Evolutionary conservation across 1,284 basidiomycete genomes (phyloP).

Genomic region (Schizophyllum commune): DNA sequence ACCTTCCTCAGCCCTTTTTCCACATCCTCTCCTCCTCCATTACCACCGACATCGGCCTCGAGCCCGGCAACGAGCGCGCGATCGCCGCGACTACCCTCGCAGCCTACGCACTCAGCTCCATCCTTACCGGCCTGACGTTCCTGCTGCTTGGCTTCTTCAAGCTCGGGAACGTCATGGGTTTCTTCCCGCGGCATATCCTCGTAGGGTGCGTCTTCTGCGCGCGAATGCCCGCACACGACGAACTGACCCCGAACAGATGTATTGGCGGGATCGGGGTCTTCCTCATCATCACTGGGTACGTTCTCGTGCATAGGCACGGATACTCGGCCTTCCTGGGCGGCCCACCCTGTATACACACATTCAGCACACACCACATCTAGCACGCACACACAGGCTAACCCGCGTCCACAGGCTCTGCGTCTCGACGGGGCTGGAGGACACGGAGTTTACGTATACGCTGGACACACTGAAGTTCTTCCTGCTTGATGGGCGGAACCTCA

Average conservation of each 20-base stretch:
- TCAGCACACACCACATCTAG: too few relatives aligned
- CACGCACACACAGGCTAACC: background rate
- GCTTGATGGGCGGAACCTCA: conserved; percentile 50
- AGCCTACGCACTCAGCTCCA: conserved; percentile 82
- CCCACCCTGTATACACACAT: too few relatives aligned
- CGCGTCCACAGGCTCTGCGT: background rate
- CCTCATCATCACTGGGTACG: conserved; percentile 80
- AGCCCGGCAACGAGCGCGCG: conserved; percentile 44
- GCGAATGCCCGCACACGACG: background rate
- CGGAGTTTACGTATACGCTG: conserved; percentile 61
- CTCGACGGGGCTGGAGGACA: conserved; percentile 42
- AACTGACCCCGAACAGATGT: conserved; percentile 41
- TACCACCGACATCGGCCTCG: conserved; percentile 64
- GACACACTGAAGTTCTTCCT: conserved; percentile 60
- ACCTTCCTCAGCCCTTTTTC: conserved; percentile 72
- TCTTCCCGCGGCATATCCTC: conserved; percentile 94
- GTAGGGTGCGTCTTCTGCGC: conserved; percentile 56
- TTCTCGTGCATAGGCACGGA: conserved; percentile 5
- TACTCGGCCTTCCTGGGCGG: too few relatives aligned
- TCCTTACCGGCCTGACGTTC: conserved; percentile 88
- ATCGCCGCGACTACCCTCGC: conserved; percentile 89
- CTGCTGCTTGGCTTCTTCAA: conserved; percentile 79
- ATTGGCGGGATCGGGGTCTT: conserved; percentile 97
- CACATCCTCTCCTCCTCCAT: conserved; percentile 86
- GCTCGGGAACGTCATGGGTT: conserved; percentile 84